A percentile compares a stretch with the other conserved stretches of the same genome.
Evolutionary conservation across 495 filamentous ascomycete genomes (phyloP).

Genomic region (Lichina pygmaea): DNA sequence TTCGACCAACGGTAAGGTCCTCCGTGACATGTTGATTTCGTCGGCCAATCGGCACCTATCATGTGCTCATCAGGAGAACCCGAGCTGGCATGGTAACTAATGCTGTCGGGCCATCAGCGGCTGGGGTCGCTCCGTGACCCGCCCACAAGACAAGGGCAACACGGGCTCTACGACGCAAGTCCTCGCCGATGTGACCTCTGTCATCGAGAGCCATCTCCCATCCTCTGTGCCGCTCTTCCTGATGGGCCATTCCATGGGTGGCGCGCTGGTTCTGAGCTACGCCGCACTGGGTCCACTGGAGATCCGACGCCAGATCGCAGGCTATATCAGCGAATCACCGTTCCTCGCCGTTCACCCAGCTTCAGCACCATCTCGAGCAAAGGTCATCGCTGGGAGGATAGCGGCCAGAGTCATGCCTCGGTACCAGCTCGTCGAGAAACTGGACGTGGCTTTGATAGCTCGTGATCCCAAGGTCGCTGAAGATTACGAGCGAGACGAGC

Average conservation of each 20-base stretch:
- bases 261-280: constrained; percentile 36
- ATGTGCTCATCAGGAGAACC: no score
- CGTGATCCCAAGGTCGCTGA: constrained; percentile 31
- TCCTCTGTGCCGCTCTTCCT: constrained; percentile 39
- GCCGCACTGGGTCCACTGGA: constrained; percentile 15
- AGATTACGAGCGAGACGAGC: constrained; percentile 27
- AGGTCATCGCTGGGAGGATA: constrained; percentile 31
- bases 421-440: constrained; percentile 23
- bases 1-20: constrained; percentile 43
- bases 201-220: constrained; percentile 23
- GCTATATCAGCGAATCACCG: constrained; percentile 40
- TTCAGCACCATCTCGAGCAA: constrained; percentile 27
- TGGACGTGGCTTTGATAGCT: constrained; percentile 29
- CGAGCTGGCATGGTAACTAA: no score
- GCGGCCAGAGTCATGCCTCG: constrained; percentile 35
- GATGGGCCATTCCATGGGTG: constrained; percentile 75
- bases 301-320: constrained; percentile 18
- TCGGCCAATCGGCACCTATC: no score
- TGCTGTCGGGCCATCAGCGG: constrained; percentile 8
- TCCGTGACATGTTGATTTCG: not conserved
- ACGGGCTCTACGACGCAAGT: constrained; percentile 46
- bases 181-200: constrained; percentile 46
- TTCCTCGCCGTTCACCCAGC: constrained; percentile 39
- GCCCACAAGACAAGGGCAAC: constrained; percentile 27
- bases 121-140: constrained; percentile 25